Percentiles rank a stretch among this genome's conserved stretches.
Conservation (phyloP, 2,329 filamentous ascomycete species). For the Diaporthe amygdali region DNA sequence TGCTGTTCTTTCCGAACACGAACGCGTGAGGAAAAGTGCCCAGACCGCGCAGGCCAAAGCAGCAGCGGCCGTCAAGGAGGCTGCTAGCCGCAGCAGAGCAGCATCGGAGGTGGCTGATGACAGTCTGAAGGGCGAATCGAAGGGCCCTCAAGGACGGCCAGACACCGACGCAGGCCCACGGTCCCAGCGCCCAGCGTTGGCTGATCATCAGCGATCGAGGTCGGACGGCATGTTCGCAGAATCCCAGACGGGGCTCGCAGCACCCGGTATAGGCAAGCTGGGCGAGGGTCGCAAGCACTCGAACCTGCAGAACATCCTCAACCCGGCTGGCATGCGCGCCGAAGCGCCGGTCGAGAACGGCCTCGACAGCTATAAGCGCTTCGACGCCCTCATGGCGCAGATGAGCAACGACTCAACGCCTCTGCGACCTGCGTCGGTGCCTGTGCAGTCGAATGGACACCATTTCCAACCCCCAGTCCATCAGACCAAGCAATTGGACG, state of each 20-base stretch:
- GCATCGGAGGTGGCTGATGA: constrained; percentile 20
- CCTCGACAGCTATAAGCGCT: constrained; percentile 17
- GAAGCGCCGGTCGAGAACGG: not conserved
- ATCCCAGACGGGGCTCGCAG: not conserved
- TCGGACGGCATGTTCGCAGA: constrained; percentile 14
- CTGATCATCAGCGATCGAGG: constrained; percentile 20
- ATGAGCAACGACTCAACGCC: constrained; percentile 2
- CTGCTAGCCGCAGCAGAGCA: constrained; percentile 21
- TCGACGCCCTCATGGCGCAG: constrained; percentile 21
- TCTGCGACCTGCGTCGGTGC: constrained; percentile 14
- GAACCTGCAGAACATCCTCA: constrained; percentile 13
- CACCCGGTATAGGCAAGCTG: constrained; percentile 1
- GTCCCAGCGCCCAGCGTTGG: not conserved
- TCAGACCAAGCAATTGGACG: not conserved
- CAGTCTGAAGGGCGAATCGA: not conserved
- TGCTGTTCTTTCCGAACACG: constrained; percentile 13
- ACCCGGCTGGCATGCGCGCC: not conserved
- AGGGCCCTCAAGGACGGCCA: not conserved
- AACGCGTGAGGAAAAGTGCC: constrained; percentile 5
- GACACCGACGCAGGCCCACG: not conserved
- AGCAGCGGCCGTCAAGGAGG: constrained; percentile 19
- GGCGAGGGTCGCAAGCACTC: not conserved
- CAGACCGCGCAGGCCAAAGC: constrained; percentile 24
- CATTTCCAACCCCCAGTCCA: not conserved
- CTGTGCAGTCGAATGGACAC: not conserved